These are phyloP conservation scores for Isatis tinctoria DNA, from an alignment of 345 rosid species.

Conservation along the genomic window DNA sequence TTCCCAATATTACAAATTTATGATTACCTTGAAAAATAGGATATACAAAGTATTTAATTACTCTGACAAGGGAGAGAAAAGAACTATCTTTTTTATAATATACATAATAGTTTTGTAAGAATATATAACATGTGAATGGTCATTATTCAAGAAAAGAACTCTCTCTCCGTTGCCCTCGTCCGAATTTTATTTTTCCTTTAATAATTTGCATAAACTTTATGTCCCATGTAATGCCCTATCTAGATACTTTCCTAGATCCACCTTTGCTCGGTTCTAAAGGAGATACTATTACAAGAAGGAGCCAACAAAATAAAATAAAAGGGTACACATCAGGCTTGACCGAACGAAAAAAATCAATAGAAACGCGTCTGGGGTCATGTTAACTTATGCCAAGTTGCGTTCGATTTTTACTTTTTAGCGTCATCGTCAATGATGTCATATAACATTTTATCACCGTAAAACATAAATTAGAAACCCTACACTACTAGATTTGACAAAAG, in stretches of 20 bases:
- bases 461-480: background rate
- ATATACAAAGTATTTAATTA: background rate
- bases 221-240: too few species aligned
- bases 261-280: too few species aligned
- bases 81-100: background rate
- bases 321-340: background rate
- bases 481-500: background rate
- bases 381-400: background rate
- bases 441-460: background rate
- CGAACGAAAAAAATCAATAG: background rate
- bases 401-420: background rate
- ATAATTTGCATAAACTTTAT: too few species aligned
- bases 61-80: background rate
- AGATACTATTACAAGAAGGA: background rate
- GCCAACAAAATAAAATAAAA: background rate
- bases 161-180: too few species aligned
- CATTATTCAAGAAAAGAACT: too few species aligned
- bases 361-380: slow-evolving; percentile 16
- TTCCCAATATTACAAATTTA: background rate
- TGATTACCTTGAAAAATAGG: background rate
- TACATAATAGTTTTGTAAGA: background rate
- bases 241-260: too few species aligned
- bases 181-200: too few species aligned
- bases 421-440: slow-evolving; percentile 15
- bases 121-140: background rate